Base-by-base conservation (phyloP, 305 asterid genomes). In the Ilex paraguariensis region DNA sequence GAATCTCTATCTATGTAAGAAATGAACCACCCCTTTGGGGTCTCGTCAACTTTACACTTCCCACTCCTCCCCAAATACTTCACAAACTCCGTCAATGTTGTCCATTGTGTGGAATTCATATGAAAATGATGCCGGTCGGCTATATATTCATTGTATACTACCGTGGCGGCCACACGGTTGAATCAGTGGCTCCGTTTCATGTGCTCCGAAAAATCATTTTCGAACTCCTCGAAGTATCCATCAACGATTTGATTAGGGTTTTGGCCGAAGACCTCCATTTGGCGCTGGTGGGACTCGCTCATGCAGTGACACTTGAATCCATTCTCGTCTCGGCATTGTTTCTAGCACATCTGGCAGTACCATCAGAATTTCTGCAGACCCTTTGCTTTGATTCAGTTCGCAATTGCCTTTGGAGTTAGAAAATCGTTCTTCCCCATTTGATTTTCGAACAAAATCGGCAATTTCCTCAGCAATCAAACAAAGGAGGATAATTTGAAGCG, bases 291-390 rank as follows among this genome's bases (percentile, higher is more conserved):
- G 2, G 95, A 84, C 70, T 92, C 97, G 66, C 95, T 87, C 96
- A 85, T 89, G 46, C 96, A 89, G 60, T 92, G 96, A 70, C 98
- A 89, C 79, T 92, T 87, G 83, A 92, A 92, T n/a, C 96, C 95
- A 65, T 92, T 92, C 75, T 87, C 96, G 64, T 92, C 97, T n/a
- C 94, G 87, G 78, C 96, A 89, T 74, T 92, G 94, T 56, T 89
- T 89, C 46, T 92, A 88, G 70, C 98, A 89, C 93, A 87, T 89
- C 81, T 88, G 95, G 65, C 98, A 91, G 71, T 88, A 91, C 96
- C 95, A 88, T 69, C 96, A 93, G 40, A 88, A 84, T 53, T 91
- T 91, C 75, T 91, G 96, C 65, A 91, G 54, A 12, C 96, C 98
- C 69, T 88, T 87, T 0, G 96, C 95, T 68, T 86, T 84, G 68